Evolutionary conservation across 2,329 filamentous ascomycete genomes (phyloP), one percentile per base, ranked within the genome.

Genomic region (Fusarium nisikadoi): DNA sequence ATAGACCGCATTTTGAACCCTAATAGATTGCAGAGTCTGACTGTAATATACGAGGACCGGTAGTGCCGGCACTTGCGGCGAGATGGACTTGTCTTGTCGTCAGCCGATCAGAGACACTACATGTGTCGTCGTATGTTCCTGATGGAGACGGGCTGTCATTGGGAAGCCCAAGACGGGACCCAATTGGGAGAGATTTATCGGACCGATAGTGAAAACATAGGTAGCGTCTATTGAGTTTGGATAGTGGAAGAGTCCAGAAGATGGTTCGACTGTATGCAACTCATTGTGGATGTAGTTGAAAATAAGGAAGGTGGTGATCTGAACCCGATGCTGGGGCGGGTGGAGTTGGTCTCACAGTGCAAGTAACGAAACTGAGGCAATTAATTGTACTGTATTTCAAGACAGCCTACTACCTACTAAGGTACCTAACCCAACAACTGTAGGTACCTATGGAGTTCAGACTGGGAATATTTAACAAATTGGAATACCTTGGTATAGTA

Each of bases 271-370:
- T 55, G 47, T 29, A 35, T 49, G 27, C 36, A 38, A 23, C 36
- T 33, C 54, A 53, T 35, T 62, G 62, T n/a, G 57, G 38, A 33
- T 74, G 73, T 68, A 46, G 73, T 76, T 71, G 62, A 63, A 47
- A 47, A 46, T 64, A 61, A 71, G 49, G 54, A 61, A 72, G 63
- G 58, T 74, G 63, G 58, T 74, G 71, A 75, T 72, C 62, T 56
- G 60, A 67, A 59, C 57, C 67, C 53, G 56, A 74, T 70, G 67
- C 65, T 74, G 75, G 73, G 75, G 75, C 73, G 63, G 62, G 75
- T 74, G 62, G 72, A 70, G 55, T 68, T 64, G 27, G 19, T 16
- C 13, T 43, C 25, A 73, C 61, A 63, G 65, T 71, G 52, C 23
- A 8, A 14, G 16, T 33, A 33, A 20, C 4, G 25, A 35, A 3